Evolutionary conservation across 2,329 filamentous ascomycete species (phyloP).

Genomic region (Aspergillus tubingensis): DNA sequence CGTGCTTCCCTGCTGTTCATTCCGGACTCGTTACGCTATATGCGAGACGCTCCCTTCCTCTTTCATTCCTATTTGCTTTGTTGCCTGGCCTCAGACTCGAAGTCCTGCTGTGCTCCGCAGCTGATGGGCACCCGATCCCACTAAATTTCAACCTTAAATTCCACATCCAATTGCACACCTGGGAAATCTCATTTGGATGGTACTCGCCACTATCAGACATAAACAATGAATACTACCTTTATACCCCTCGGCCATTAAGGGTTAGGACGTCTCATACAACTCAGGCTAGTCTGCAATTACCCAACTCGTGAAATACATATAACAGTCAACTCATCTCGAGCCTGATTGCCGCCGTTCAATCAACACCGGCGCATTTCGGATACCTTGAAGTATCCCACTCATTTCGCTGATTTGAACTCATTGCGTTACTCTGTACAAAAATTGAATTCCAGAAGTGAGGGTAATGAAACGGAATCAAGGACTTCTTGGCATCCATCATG

Average conservation of each 20-base stretch:
- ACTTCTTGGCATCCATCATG: slow-evolving; percentile 18
- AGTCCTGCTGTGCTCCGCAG: neutral
- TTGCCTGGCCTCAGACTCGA: neutral
- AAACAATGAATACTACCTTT: neutral
- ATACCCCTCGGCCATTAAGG: neutral
- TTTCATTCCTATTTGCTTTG: neutral
- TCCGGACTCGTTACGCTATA: neutral
- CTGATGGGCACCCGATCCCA: neutral
- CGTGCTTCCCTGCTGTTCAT: neutral
- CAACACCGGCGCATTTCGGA: neutral
- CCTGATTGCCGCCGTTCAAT: neutral
- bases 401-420: neutral
- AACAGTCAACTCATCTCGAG: neutral
- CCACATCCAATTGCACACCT: neutral
- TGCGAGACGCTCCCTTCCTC: neutral
- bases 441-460: neutral
- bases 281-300: neutral
- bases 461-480: neutral
- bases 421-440: neutral
- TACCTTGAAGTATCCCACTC: neutral
- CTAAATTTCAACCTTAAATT: neutral
- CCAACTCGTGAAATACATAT: too few relatives aligned
- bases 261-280: neutral
- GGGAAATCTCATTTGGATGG: neutral
- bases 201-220: neutral